Evolutionary conservation across 306 rosid genomes (phyloP).

Genomic region (Prosopis cineraria): DNA sequence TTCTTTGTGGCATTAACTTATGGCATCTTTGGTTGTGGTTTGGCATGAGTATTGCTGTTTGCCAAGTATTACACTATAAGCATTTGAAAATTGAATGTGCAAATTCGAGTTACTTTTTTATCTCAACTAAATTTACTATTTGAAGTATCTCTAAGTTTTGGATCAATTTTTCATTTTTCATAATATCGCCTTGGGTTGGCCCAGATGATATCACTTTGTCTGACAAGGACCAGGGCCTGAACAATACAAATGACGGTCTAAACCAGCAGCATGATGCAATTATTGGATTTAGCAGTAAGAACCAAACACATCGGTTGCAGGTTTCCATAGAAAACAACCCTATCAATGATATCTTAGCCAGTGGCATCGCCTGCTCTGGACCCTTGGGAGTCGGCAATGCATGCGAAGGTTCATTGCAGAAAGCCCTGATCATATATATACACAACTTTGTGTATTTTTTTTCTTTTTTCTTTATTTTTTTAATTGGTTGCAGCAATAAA

Average conservation of each 20-base stretch:
- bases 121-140: background rate
- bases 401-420: slow-evolving; percentile 54
- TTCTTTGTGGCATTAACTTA: background rate
- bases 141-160: slow-evolving; percentile 1
- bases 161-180: slow-evolving; percentile 36
- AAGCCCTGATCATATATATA: slow-evolving; percentile 19
- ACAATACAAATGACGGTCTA: slow-evolving; percentile 42
- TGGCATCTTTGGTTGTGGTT: background rate
- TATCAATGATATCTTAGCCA: slow-evolving; percentile 29
- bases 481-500: slow-evolving; percentile 10
- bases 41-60: slow-evolving; percentile 1
- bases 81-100: slow-evolving; percentile 2
- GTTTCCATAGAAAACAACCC: slow-evolving; percentile 40
- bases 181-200: slow-evolving; percentile 37
- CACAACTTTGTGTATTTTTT: background rate
- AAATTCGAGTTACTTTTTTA: slow-evolving; percentile 6
- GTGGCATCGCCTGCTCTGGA: slow-evolving; percentile 34
- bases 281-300: slow-evolving; percentile 40
- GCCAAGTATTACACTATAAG: too few species aligned
- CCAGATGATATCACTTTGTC: slow-evolving; percentile 77
- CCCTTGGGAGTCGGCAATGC: slow-evolving; percentile 32
- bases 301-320: slow-evolving; percentile 38
- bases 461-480: too few species aligned
- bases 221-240: slow-evolving; percentile 54
- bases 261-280: slow-evolving; percentile 34